phyloP scores from a whole-genome alignment of 306 rosid species.

The Prunus dulcis region DNA sequence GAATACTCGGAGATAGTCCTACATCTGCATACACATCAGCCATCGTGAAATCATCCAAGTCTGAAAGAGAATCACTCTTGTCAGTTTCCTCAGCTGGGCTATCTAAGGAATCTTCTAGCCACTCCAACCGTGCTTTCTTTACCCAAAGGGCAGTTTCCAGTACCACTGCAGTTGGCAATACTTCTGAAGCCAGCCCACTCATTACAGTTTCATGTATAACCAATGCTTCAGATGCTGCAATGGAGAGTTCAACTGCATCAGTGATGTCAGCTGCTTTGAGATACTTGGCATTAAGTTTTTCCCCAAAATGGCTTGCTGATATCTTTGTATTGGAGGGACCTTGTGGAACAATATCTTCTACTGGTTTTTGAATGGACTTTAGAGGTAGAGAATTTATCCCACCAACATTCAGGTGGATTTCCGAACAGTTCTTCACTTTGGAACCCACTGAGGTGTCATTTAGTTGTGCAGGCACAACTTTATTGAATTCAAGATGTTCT shows the following conservation, averaged over 20 bases:
- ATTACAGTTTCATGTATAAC: slow-evolving; percentile 65
- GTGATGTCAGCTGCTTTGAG: slow-evolving; percentile 42
- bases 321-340: slow-evolving; percentile 31
- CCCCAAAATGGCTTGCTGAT: slow-evolving; percentile 30
- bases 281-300: slow-evolving; percentile 27
- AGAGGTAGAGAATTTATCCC: slow-evolving; percentile 28
- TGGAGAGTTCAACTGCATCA: slow-evolving; percentile 67
- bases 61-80: slow-evolving; percentile 64
- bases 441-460: slow-evolving; percentile 34
- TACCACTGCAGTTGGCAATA: slow-evolving; percentile 39
- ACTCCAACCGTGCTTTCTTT: slow-evolving; percentile 63
- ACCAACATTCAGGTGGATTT: slow-evolving; percentile 15
- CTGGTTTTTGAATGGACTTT: slow-evolving; percentile 27
- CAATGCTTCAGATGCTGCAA: slow-evolving; percentile 88
- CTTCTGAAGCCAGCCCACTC: slow-evolving; percentile 38
- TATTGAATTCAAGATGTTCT: slow-evolving; percentile 27
- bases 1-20: slow-evolving; percentile 46
- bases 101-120: slow-evolving; percentile 39
- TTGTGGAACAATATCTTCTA: slow-evolving; percentile 25
- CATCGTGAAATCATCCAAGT: slow-evolving; percentile 75
- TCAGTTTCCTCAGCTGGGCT: slow-evolving; percentile 39
- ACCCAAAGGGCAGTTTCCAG: slow-evolving; percentile 79
- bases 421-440: slow-evolving; percentile 31
- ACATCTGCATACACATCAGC: slow-evolving; percentile 68
- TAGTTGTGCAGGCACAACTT: slow-evolving; percentile 28